Evolutionary conservation across 2,329 filamentous ascomycete genomes (phyloP).

Genomic region (Atkinsonella hypoxylon): DNA sequence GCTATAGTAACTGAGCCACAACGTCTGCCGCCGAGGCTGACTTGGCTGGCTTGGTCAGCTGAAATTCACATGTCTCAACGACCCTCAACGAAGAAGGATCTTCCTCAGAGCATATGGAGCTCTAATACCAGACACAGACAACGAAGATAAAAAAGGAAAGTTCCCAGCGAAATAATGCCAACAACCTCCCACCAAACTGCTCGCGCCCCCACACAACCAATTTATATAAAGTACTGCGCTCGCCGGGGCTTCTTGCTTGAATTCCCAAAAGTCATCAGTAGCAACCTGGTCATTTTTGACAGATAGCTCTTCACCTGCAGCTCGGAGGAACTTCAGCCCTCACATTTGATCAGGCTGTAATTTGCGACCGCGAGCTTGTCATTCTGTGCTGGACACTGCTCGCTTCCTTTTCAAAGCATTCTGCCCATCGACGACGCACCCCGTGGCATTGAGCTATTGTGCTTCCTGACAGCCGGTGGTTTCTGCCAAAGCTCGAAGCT

Average conservation of each 20-base stretch:
- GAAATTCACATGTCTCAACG: conserved; percentile 5
- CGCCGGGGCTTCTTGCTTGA: background rate
- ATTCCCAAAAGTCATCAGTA: background rate
- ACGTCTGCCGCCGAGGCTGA: background rate
- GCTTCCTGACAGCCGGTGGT: background rate
- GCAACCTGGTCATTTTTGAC: background rate
- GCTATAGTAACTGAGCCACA: background rate
- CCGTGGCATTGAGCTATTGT: background rate
- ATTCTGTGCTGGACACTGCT: background rate
- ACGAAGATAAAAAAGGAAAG: background rate
- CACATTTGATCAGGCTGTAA: background rate
- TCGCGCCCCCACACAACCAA: background rate
- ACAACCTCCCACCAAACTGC: background rate
- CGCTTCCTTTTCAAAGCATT: background rate
- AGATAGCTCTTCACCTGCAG: background rate
- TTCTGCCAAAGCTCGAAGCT: background rate
- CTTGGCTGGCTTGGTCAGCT: conserved; percentile 1
- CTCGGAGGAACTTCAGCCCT: background rate
- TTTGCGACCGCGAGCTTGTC: background rate
- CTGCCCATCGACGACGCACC: background rate
- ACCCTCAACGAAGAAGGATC: background rate
- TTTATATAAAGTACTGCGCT: background rate
- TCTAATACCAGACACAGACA: background rate
- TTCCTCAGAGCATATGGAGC: background rate
- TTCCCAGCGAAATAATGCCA: conserved; percentile 1